Base-by-base conservation (phyloP, 2,329 filamentous ascomycete species). In the Ophidiomyces ophidiicola region DNA sequence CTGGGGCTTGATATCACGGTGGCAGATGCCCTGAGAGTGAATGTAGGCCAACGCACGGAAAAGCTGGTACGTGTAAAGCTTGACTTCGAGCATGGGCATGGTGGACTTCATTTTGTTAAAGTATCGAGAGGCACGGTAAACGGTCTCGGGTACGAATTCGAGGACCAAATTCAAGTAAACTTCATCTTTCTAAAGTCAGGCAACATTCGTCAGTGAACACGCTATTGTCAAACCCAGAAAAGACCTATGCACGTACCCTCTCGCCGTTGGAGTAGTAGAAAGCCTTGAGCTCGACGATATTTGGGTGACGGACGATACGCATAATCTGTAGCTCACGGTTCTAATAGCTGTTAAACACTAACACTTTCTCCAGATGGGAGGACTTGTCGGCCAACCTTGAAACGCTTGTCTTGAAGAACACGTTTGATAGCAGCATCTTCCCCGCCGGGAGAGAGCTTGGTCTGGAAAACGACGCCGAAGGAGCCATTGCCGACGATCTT, bases 71-170 rank as follows among this genome's bases (percentile, higher is more conserved):
- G 88, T 98, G 72, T 96, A 98, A 47, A 98, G 80, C 72, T 98
- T 98, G 60, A 96, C 86, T 65, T 98, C 90, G 53, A 98, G 76
- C 53, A 88, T 94, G 11, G 90, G 90, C 90, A 98, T 98, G 38
- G 88, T 94, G 5, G 87, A 93, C 78, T 96, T 98, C 80, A 96
- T 81, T 71, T 98, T 98, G 74, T 92, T 96, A 74, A 98, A 98
- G 69, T 94, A 96, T 55, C 90, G 80, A 48, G 90, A 96, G 30
- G 90, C 90, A 56, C 90, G 80, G 65, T 98, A 98, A 36, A 98
- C 90, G 8, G 90, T 98, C 69, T 98, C 90, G 36, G 90, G 90
- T 35, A 98, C 90, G 55, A 86, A 98, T 62, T 98, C 90, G 62
- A 96, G 85, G 37, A 98, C 88, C 45, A 98, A 74, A 59, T 98